phyloP scores from a whole-genome alignment of 2,329 filamentous ascomycete genomes.

The Trichophyton mentagrophytes region DNA sequence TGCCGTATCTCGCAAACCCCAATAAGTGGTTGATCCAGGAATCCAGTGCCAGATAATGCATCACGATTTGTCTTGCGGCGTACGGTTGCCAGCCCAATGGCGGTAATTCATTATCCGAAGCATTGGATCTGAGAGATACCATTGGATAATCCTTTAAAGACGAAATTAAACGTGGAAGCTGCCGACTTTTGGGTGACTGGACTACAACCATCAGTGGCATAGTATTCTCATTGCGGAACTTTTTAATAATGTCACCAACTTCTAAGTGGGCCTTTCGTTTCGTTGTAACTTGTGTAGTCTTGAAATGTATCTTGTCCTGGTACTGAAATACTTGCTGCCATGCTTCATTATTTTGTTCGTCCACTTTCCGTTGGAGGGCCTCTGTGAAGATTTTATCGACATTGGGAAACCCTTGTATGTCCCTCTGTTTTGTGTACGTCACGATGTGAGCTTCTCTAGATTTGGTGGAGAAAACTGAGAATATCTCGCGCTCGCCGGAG shows the following conservation, averaged over 20 bases:
- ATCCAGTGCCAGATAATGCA: constrained; percentile 83
- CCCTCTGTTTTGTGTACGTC: constrained; percentile 70
- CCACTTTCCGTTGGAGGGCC: constrained; percentile 48
- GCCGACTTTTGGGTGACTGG: constrained; percentile 72
- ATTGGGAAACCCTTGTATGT: constrained; percentile 78
- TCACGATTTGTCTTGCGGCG: constrained; percentile 70
- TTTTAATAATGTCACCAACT: constrained; percentile 76
- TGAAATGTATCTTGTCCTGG: constrained; percentile 74
- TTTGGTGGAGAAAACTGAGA: constrained; percentile 79
- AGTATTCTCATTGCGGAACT: constrained; percentile 72
- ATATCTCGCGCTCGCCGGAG: constrained; percentile 81
- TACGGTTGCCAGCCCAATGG: constrained; percentile 90
- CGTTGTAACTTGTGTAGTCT: constrained; percentile 75
- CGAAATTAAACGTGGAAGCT: constrained; percentile 74
- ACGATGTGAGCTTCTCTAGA: constrained; percentile 71
- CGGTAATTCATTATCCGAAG: constrained; percentile 72
- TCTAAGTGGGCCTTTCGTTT: constrained; percentile 80
- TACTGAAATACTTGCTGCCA: constrained; percentile 79
- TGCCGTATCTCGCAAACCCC: constrained; percentile 77
- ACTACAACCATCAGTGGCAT: constrained; percentile 73
- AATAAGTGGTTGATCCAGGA: constrained; percentile 84
- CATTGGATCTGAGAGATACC: constrained; percentile 66
- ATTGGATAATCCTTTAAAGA: constrained; percentile 73
- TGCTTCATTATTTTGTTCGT: constrained; percentile 51
- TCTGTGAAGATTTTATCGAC: constrained; percentile 79